Evolutionary conservation across 1,139 yeast genomes (phyloP), one percentile per base, ranked within the genome.

Genomic region (Kodamaea sp.): DNA sequence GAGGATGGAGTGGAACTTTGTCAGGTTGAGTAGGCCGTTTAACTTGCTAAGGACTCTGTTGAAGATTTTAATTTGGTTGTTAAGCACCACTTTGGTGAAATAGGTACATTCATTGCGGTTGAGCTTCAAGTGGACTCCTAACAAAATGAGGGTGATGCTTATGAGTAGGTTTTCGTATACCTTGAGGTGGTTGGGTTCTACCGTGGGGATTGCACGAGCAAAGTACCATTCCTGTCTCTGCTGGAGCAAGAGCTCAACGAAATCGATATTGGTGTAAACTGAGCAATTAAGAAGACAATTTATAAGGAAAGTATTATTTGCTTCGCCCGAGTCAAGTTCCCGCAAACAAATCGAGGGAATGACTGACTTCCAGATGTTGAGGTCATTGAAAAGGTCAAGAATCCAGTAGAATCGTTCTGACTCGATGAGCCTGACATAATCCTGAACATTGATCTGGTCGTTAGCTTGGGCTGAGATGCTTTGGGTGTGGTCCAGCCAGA

Each of bases 361-460:
- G n/a, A 62, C 44, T 26, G 57, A 51, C 38, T 64, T 63, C 74
- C 74, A 70, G n/a, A 68, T 50, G 30, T 50, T 44, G 29, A 64
- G 39, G 15, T 64, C 74, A 35, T 69, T 69, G 37, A 67, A 63
- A 18, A 66, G 45, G 44, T 70, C 76, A 11, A 69, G 51, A 7
- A 68, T 37, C 72, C 72, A 66, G 43, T 59, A 60, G 38, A 63
- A 65, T 34, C 57, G 59, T 35, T 67, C 69, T 11, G 46, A 42
- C 25, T 61, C 66, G 15, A 68, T 46, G 22, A 63, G 39, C 20
- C 47, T 43, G n/a, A 59, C 50, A 35, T 53, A 59, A 19, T 29
- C 37, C 15, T 46, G 41, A 7, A 50, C 44, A 19, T 49, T 50
- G n/a, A 42, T 37, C 11, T 33, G 30, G 20, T 29, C 29, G 8